Conservation (phyloP, 129 eudicot genomes). For the Chrysanthemum makinoi region DNA sequence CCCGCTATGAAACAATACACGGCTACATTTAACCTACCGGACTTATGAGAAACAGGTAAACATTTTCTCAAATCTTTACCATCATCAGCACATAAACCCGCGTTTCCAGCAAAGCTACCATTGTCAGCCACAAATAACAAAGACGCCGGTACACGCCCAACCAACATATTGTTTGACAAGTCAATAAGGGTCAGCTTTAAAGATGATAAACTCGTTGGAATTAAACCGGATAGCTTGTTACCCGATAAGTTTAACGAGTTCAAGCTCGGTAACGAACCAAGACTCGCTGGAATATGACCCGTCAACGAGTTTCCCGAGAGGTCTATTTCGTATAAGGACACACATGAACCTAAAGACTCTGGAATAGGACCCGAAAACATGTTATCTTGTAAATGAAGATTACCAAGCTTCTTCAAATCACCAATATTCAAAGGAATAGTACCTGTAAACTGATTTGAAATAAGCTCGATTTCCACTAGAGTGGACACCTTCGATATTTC, state of each 20-base stretch:
- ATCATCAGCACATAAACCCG: slow-evolving; percentile 54
- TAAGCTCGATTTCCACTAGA: slow-evolving; percentile 45
- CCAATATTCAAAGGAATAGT: slow-evolving; percentile 47
- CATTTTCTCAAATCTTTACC: slow-evolving; percentile 39
- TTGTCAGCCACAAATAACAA: slow-evolving; percentile 35
- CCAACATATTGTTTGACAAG: slow-evolving; percentile 51
- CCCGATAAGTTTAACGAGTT: slow-evolving; percentile 52
- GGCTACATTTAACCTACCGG: slow-evolving; percentile 23
- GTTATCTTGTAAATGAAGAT: slow-evolving; percentile 44
- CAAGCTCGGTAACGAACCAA: slow-evolving; percentile 48
- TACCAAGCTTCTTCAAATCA: slow-evolving; percentile 42
- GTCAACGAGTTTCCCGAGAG: slow-evolving; percentile 50
- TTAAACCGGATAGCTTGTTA: slow-evolving; percentile 51
- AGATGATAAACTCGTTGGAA: slow-evolving; percentile 50
- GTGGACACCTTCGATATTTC: slow-evolving; percentile 45
- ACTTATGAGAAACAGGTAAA: slow-evolving; percentile 36
- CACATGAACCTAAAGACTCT: slow-evolving; percentile 59
- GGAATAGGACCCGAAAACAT: slow-evolving; percentile 55
- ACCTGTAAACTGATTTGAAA: slow-evolving; percentile 52
- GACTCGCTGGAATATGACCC: slow-evolving; percentile 45
- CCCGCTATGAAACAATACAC: slow-evolving; percentile 48
- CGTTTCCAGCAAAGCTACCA: slow-evolving; percentile 55
- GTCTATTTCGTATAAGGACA: slow-evolving; percentile 41
- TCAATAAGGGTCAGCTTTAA: slow-evolving; percentile 53
- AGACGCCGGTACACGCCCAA: slow-evolving; percentile 49